A percentile compares a stretch with the other conserved stretches of the same genome.
phyloP scores from a whole-genome alignment of 768 basidiomycete species.

The Tricholoma saponaceum region DNA sequence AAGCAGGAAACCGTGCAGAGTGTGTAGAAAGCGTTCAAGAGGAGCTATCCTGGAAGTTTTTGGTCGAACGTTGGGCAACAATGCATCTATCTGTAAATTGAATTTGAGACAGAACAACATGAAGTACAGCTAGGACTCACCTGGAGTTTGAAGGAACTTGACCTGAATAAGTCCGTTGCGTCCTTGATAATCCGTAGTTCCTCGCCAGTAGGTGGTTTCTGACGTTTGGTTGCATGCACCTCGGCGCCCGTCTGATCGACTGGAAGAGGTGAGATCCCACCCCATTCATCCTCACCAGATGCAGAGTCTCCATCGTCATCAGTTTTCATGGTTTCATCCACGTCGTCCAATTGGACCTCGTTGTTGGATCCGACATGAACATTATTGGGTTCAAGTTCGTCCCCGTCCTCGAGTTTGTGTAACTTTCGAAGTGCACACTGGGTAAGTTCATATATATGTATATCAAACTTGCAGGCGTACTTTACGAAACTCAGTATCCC shows the following conservation, averaged over 20 bases:
- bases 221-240: constrained; percentile 24
- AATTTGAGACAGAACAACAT: constrained; percentile 4
- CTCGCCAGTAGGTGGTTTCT: constrained; percentile 61
- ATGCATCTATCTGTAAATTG: constrained; percentile 62
- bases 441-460: background rate
- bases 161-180: constrained; percentile 69
- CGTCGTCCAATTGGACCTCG: constrained; percentile 1
- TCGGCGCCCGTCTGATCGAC: constrained; percentile 1
- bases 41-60: constrained; percentile 52
- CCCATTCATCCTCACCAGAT: constrained; percentile 24
- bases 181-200: constrained; percentile 73
- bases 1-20: constrained; percentile 63
- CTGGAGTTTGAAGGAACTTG: constrained; percentile 83
- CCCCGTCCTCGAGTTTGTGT: constrained; percentile 7
- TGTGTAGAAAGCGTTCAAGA: constrained; percentile 64
- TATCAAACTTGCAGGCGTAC: constrained; percentile 7
- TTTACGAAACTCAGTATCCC: constrained; percentile 16
- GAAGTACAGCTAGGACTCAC: constrained; percentile 29
- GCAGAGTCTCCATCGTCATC: constrained; percentile 8
- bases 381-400: constrained; percentile 5
- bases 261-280: constrained; percentile 16
- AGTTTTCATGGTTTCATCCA: constrained; percentile 3
- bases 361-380: constrained; percentile 6
- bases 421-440: constrained; percentile 2
- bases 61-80: constrained; percentile 73